Evolutionary conservation across 192 early-diverging fungal genomes (phyloP).

Genomic region (Diversispora epigaea): DNA sequence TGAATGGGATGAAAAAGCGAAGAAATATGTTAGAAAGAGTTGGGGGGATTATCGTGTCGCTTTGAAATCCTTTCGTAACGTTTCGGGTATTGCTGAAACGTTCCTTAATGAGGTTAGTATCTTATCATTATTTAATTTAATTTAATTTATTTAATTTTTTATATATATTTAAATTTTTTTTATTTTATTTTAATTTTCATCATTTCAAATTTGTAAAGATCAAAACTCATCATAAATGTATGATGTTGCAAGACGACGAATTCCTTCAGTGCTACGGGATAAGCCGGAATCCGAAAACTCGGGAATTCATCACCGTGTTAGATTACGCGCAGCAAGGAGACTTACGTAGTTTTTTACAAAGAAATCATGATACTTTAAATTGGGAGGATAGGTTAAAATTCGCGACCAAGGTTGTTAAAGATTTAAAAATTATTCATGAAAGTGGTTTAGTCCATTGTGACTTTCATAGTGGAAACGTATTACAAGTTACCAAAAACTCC

Average conservation of each 20-base stretch:
- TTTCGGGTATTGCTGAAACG: not conserved
- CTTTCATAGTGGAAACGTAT: constrained; percentile 5
- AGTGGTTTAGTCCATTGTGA: not conserved
- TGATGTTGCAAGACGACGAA: constrained; percentile 5
- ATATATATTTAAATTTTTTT: not conserved
- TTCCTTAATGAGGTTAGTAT: constrained; percentile 25
- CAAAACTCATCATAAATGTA: constrained; percentile 13
- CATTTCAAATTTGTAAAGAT: not conserved
- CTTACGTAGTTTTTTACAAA: not conserved
- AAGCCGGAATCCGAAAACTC: not conserved
- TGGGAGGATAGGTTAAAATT: constrained; percentile 1
- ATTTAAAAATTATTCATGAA: constrained; percentile 2
- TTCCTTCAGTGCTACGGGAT: constrained; percentile 19
- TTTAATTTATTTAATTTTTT: not conserved
- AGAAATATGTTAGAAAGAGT: not conserved
- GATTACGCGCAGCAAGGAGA: not conserved
- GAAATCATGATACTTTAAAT: constrained; percentile 5
- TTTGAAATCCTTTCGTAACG: constrained; percentile 9
- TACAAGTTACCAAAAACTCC: not conserved
- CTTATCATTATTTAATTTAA: not conserved
- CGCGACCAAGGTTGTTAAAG: not conserved
- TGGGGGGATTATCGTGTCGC: not conserved
- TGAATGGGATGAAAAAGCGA: not conserved
- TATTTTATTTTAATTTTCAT: not conserved
- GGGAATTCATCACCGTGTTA: not conserved